Evolutionary conservation across 2,329 filamentous ascomycete genomes (phyloP), one percentile per base, ranked within the genome.

Genomic region (Diaporthe ilicicola): DNA sequence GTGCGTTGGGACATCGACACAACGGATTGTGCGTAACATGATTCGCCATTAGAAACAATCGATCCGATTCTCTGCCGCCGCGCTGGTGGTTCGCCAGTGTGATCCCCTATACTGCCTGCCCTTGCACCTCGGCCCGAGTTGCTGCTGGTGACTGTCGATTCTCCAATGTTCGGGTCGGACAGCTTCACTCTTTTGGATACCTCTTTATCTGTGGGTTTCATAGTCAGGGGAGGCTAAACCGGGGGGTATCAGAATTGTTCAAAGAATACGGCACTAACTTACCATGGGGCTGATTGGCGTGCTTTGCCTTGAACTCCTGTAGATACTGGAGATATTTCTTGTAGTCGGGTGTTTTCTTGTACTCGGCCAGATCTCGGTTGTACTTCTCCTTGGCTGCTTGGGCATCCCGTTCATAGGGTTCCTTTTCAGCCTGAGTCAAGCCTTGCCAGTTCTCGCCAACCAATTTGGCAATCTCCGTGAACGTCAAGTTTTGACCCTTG

Each of bases 371-470:
- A 73, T 93, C 89, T n/a, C 87, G 84, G 74, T 92, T 92, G 78
- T 94, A 95, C 74, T 87, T 92, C 74, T 95, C 92, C 80, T 95
- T 95, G 32, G 91, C 91, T 19, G 86, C 81, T 71, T 91, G 90
- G 29, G 93, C 93, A 77, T 93, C 90, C 48, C 87, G 87, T 79
- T 95, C 93, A 75, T 88, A 95, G 0, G 87, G 85, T 77, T 94
- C 93, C 76, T 93, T 93, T 74, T 93, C 90, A 0, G 84, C 81
- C 0, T 89, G 85, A 2, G 88, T 84, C 10, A 95, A 81, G 66
- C 89, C 91, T 78, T 95, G 93, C 93, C 93, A 95, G 77, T 92
- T 89, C 77, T 95, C 93, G 8, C 93, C 93, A 1, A 95, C 93
- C 1, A 94, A 83, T 77, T 95, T 95, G 13, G 93, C 93, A 73